Percentiles rank a stretch among this genome's conserved stretches.
Conservation (phyloP, 2,329 filamentous ascomycete genomes). For the Colletotrichum tamarilloi region DNA sequence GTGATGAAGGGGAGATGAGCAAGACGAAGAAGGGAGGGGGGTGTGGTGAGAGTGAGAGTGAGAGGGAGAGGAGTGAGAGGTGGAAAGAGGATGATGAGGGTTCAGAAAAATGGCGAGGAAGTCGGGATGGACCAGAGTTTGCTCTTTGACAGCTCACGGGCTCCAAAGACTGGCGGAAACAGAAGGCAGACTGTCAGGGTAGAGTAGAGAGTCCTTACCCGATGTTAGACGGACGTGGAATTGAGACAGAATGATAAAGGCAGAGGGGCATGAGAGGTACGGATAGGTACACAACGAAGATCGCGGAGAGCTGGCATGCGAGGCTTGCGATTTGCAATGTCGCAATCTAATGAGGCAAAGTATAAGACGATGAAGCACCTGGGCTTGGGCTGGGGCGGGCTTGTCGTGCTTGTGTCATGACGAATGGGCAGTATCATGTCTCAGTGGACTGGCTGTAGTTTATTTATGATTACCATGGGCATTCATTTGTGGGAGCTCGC, state of each 20-base stretch:
- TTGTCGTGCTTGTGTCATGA: constrained; percentile 17
- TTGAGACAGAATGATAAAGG: not conserved
- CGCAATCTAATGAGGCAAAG: constrained; percentile 26
- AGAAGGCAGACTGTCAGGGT: not conserved
- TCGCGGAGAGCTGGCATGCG: constrained; percentile 32
- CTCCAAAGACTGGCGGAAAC: not conserved
- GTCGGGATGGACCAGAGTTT: not conserved
- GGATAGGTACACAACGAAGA: not conserved
- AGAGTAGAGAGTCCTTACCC: not conserved
- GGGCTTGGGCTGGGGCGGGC: constrained; percentile 1
- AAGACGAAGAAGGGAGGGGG: not conserved
- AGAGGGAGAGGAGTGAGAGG: not conserved
- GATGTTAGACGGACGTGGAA: not conserved
- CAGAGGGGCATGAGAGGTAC: not conserved
- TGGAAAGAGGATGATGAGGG: constrained; percentile 9
- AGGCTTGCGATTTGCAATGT: constrained; percentile 34
- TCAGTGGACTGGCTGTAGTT: constrained; percentile 25
- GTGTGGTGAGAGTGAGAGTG: not conserved
- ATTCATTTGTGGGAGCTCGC: not conserved
- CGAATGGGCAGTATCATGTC: constrained; percentile 30
- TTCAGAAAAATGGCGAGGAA: constrained; percentile 9
- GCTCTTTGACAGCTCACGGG: not conserved
- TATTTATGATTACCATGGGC: not conserved
- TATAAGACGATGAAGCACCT: constrained; percentile 8
- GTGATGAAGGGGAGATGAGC: constrained; percentile 30